Evolutionary conservation across 2,329 filamentous ascomycete genomes (phyloP), one percentile per base, ranked within the genome.

Genomic region (Colletotrichum chlorophyti): DNA sequence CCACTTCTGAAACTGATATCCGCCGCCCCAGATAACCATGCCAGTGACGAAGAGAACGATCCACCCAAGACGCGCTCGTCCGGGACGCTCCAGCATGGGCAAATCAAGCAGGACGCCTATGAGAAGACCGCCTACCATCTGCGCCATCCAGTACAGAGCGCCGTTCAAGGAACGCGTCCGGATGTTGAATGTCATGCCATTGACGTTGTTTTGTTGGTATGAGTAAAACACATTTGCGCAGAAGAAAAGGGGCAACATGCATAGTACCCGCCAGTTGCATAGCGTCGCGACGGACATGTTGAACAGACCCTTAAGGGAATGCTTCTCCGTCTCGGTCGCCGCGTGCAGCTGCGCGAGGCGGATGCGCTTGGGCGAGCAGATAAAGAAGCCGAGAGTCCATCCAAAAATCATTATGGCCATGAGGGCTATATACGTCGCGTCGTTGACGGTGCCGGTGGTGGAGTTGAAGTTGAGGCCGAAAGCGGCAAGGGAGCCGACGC

Each of bases 1-100:
- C 65, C 80, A 81, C 59, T 74, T 79, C 74, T 90, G 85, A 74
- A 89, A 90, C 15, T 77, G 80, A 65, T 86, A 89, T n/a, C 87
- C 88, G 21, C 80, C 81, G 24, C 81, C 82, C 82, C 81, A 84
- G 60, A 83, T 79, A n/a, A 64, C 74, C 77, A 84, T 81, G 1
- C 79, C 80, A 5, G 77, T 74, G 3, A 75, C 68, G 24, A 83
- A 76, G 27, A 84, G 71, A 35, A 78, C 67, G 7, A 63, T 65
- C 73, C 81, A 82, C 14, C 76, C 80, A 9, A 78, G 63, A 15
- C 75, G 72, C 19, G 81, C 81, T 10, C 81, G 80, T 11, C 69
- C 70, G 3, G 71, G 75, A 7, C 81, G 77, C 34, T 70, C 73
- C 10, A 83, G 62, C 27, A 67, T 69, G 1, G 72, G 69, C 5